Base-by-base conservation (phyloP, 1,139 yeast species). In the Kodamaea derodonti region DNA sequence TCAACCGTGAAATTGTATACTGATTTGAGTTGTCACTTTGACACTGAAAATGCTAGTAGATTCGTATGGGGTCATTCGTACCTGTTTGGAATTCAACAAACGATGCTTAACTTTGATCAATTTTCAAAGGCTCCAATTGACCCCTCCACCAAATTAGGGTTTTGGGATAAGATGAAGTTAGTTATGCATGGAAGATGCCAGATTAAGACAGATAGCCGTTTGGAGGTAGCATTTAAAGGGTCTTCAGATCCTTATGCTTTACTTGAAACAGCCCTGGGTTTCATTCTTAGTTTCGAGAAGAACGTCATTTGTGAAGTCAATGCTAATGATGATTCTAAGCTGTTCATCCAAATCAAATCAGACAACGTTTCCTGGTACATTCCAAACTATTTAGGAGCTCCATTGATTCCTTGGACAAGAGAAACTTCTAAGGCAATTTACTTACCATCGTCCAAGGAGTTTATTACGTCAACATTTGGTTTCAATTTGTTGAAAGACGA, bases 21-120 rank as follows among this genome's bases (percentile, higher is more conserved):
- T 0, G 80, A 80, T 38, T 54, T 87, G 43, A 59, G 65, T 10
- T 69, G 85, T 40, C 67, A 65, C 12, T 69, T 84, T 27, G 66
- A 70, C 37, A 74, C 95, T 0, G 62, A 66, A 14, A 56, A 59
- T 7, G 80, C 92, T 0, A 77, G 94, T 0, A 65, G 85, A 24
- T 78, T 86, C 28, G 78, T 86, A 0, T 88, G 96, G 95, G 95
- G 95, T 20, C 80, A 82, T 24, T 83, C 88, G 0, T 82, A 81
- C 50, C 87, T 81, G 48, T 90, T 95, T 26, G 94, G 88, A 1
- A 72, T 90, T 27, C 90, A 87, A 45, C 92, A 87, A 45, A 71
- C 81, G 2, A 84, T 85, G 82, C 65, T 79, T 36, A 84, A 80
- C 39, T 72, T 90, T 47, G 96, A 88, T 49, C 82, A 84, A 35